These are phyloP conservation scores for Colletotrichum higginsianum DNA, from an alignment of 2,329 filamentous ascomycete genomes.

Conservation along the genomic window DNA sequence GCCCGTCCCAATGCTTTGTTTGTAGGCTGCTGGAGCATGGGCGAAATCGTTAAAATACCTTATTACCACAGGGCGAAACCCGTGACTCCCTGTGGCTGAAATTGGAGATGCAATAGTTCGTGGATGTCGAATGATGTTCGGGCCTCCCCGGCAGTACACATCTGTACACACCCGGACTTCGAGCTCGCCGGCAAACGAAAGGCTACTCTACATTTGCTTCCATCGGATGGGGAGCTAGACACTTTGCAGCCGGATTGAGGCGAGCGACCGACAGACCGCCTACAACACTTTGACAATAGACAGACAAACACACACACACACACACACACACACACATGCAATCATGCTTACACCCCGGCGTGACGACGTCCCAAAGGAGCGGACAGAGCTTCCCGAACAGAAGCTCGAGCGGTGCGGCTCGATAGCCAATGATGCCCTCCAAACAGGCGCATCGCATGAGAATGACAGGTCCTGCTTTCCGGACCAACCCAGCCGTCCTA, in stretches of 20 bases:
- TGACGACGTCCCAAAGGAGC: neutral
- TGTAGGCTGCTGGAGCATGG: slow-evolving; percentile 19
- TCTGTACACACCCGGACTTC: too few relatives aligned
- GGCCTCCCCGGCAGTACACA: neutral
- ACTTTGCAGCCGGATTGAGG: too few relatives aligned
- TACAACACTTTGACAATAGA: too few relatives aligned
- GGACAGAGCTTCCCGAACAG: neutral
- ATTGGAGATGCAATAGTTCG: slow-evolving; percentile 9
- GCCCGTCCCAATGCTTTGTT: slow-evolving; percentile 9
- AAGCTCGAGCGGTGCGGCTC: slow-evolving; percentile 30
- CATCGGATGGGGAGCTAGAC: too few relatives aligned
- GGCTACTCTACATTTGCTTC: too few relatives aligned
- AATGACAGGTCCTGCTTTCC: neutral
- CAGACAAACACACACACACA: neutral
- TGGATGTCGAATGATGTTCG: neutral
- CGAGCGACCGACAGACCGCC: too few relatives aligned
- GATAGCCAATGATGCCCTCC: slow-evolving; percentile 23
- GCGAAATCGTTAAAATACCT: slow-evolving; percentile 11
- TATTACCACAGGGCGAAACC: slow-evolving; percentile 33
- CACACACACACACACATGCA: neutral
- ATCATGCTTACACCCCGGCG: too few relatives aligned
- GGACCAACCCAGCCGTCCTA: slow-evolving; percentile 2
- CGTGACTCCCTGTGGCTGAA: slow-evolving; percentile 23
- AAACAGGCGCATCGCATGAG: slow-evolving; percentile 30
- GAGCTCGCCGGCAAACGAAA: too few relatives aligned